Percentiles rank a stretch among this genome's conserved stretches.
phyloP scores from a whole-genome alignment of 805 yeast species.

The Pichia californica region DNA sequence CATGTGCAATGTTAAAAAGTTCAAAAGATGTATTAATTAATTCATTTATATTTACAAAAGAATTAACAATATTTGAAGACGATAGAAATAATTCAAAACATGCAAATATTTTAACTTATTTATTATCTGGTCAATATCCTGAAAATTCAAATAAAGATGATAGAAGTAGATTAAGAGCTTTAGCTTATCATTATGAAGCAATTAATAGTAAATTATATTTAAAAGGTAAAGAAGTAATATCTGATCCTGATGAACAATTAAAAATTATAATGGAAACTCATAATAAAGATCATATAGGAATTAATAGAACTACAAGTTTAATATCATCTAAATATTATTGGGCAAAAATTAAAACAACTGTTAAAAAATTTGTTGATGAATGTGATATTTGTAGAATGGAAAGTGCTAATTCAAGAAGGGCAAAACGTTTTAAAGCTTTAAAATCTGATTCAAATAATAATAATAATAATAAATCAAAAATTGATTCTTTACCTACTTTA shows the following conservation, averaged over 20 bases:
- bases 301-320: slow-evolving; percentile 75
- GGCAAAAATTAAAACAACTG: slow-evolving; percentile 87
- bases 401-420: background rate
- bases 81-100: slow-evolving; percentile 29
- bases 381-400: slow-evolving; percentile 75
- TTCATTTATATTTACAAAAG: slow-evolving; percentile 78
- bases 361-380: slow-evolving; percentile 65
- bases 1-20: slow-evolving; percentile 86
- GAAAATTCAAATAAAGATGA: slow-evolving; percentile 75
- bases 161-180: slow-evolving; percentile 77
- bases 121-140: slow-evolving; percentile 84
- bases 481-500: slow-evolving; percentile 1
- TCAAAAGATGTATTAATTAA: slow-evolving; percentile 74
- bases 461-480: background rate
- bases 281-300: slow-evolving; percentile 67
- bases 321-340: slow-evolving; percentile 83
- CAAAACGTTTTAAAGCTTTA: background rate
- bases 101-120: slow-evolving; percentile 69
- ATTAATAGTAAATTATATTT: slow-evolving; percentile 67
- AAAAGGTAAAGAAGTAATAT: slow-evolving; percentile 60
- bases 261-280: slow-evolving; percentile 71
- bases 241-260: slow-evolving; percentile 67
- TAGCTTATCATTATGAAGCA: slow-evolving; percentile 70
- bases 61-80: slow-evolving; percentile 47
- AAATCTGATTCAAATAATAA: no score